A percentile compares a stretch with the other conserved stretches of the same genome.
Evolutionary conservation across 495 filamentous ascomycete species (phyloP).

Genomic region (Aspergillus nidulans): DNA sequence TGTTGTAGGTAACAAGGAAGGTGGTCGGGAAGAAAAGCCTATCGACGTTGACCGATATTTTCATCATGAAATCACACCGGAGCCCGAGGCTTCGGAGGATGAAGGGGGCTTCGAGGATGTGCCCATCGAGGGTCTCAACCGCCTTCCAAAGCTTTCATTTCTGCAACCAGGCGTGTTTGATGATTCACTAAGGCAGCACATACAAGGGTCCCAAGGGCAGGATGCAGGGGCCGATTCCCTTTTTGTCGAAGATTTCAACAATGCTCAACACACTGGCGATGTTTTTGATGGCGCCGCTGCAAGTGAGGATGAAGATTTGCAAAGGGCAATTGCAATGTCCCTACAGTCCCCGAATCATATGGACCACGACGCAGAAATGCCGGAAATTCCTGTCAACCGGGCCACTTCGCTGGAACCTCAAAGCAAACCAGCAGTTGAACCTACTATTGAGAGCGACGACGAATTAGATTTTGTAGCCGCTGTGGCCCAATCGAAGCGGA

Average conservation of each 20-base stretch:
- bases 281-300: slow-evolving; percentile 36
- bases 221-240: slow-evolving; percentile 53
- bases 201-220: slow-evolving; percentile 39
- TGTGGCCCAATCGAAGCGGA: slow-evolving; percentile 36
- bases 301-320: slow-evolving; percentile 72
- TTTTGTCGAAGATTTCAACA: slow-evolving; percentile 56
- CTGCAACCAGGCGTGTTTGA: slow-evolving; percentile 38
- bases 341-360: slow-evolving; percentile 34
- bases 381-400: slow-evolving; percentile 31
- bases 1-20: slow-evolving; percentile 79
- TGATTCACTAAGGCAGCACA: slow-evolving; percentile 30
- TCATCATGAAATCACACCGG: slow-evolving; percentile 40
- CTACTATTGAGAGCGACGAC: slow-evolving; percentile 33
- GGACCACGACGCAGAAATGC: slow-evolving; percentile 29
- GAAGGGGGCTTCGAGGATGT: slow-evolving; percentile 90
- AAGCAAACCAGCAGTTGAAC: slow-evolving; percentile 14
- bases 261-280: slow-evolving; percentile 34
- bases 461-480: slow-evolving; percentile 43
- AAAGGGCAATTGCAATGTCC: slow-evolving; percentile 79
- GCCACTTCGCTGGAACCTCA: slow-evolving; percentile 11
- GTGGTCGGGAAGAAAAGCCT: slow-evolving; percentile 70
- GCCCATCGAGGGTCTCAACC: slow-evolving; percentile 87
- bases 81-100: slow-evolving; percentile 49
- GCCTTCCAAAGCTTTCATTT: slow-evolving; percentile 64
- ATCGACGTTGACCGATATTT: slow-evolving; percentile 83